Evolutionary conservation across 345 rosid species (phyloP).

Genomic region (Gossypium thurberi): DNA sequence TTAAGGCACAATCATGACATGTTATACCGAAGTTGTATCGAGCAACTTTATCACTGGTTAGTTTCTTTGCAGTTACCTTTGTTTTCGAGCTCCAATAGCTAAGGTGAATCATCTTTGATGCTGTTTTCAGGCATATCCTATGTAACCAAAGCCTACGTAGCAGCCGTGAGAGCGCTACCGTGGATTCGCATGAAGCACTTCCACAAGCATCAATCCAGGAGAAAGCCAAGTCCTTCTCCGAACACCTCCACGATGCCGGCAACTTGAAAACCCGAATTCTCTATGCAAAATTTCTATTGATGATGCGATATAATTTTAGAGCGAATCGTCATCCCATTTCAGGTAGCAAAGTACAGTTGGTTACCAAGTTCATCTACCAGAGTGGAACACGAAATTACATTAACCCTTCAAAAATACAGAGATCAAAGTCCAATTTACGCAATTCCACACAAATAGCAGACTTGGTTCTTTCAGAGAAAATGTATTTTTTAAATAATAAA

Average conservation of each 20-base stretch:
- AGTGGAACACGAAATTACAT: too few species aligned
- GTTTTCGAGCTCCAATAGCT: neutral
- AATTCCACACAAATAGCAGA: too few species aligned
- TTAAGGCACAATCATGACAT: constrained; percentile 63
- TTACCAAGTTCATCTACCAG: too few species aligned
- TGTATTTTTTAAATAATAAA: too few species aligned
- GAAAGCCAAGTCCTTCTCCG: constrained; percentile 53
- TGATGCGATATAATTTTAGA: neutral
- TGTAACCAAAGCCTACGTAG: constrained; percentile 68
- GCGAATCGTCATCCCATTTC: neutral
- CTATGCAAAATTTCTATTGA: neutral
- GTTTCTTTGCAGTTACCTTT: constrained; percentile 3
- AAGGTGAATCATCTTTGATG: neutral
- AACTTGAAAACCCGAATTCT: constrained; percentile 26
- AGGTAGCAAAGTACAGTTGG: neutral
- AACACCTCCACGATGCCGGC: constrained; percentile 54
- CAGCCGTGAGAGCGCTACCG: constrained; percentile 54
- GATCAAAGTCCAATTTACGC: too few species aligned
- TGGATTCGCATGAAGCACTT: constrained; percentile 40
- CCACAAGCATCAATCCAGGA: constrained; percentile 47
- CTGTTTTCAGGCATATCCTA: constrained; percentile 67
- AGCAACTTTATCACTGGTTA: constrained; percentile 84
- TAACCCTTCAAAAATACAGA: too few species aligned
- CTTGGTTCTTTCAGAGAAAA: too few species aligned
- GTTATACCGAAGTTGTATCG: constrained; percentile 66